A percentile compares a stretch with the other conserved stretches of the same genome.
Evolutionary conservation across 1,139 yeast genomes (phyloP).

Genomic region (Hemisphaericaspora subhashii): DNA sequence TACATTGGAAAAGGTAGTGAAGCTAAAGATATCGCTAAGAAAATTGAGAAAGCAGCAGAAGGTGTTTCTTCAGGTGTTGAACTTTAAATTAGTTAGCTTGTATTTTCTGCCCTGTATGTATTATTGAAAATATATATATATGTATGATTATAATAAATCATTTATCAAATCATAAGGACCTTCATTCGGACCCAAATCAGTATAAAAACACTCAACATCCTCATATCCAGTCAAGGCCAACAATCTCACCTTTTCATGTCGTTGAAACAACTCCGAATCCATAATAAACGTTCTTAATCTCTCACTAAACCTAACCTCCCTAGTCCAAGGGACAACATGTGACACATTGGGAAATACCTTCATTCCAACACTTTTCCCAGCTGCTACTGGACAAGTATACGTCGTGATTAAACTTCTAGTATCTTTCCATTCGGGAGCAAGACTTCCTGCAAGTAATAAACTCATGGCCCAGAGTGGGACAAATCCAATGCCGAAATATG

Average conservation of each 20-base stretch:
- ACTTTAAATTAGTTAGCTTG: no score
- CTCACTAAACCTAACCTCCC: slow-evolving; percentile 11
- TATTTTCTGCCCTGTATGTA: no score
- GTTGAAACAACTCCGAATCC: slow-evolving; percentile 2
- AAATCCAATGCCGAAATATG: background rate
- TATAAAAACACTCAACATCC: slow-evolving; percentile 15
- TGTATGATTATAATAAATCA: background rate
- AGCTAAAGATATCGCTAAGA: slow-evolving; percentile 27
- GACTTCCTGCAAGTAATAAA: slow-evolving; percentile 8
- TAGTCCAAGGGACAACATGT: slow-evolving; percentile 8
- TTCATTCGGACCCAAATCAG: slow-evolving; percentile 3
- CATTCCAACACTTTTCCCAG: slow-evolving; percentile 12
- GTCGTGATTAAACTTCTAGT: slow-evolving; percentile 6
- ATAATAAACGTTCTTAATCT: slow-evolving; percentile 9
- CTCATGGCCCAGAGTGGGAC: background rate
- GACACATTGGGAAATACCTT: slow-evolving; percentile 11
- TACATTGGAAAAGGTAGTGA: slow-evolving; percentile 37
- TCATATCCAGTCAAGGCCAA: slow-evolving; percentile 14
- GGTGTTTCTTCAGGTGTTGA: slow-evolving; percentile 38
- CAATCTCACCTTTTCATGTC: slow-evolving; percentile 7
- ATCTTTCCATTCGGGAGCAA: slow-evolving; percentile 13
- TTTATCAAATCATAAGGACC: slow-evolving; percentile 1
- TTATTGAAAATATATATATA: background rate
- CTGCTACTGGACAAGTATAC: slow-evolving; percentile 12
- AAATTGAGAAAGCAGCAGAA: slow-evolving; percentile 48